Percentiles rank a stretch among this genome's conserved stretches.
Conservation (phyloP, 2,329 filamentous ascomycete genomes). For the Fusarium domesticum region DNA sequence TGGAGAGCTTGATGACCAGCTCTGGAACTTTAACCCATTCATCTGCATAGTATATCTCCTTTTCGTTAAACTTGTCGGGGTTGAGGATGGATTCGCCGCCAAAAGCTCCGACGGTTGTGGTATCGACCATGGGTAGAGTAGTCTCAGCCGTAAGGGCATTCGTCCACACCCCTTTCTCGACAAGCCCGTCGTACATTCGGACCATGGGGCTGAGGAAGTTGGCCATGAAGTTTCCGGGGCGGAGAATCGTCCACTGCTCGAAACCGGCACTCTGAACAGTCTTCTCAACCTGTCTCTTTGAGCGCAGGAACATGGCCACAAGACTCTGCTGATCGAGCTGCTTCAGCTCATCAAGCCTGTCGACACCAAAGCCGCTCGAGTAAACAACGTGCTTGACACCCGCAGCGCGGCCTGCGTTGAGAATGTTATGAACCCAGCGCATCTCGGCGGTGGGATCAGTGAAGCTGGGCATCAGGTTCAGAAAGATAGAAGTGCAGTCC, state of each 20-base stretch:
- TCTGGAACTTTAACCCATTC: constrained; percentile 38
- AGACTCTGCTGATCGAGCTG: constrained; percentile 29
- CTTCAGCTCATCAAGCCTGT: constrained; percentile 29
- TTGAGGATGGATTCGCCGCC: constrained; percentile 43
- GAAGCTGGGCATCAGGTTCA: constrained; percentile 35
- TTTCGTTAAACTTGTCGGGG: constrained; percentile 38
- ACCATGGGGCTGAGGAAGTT: constrained; percentile 47
- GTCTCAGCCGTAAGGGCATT: constrained; percentile 37
- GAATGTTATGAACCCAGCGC: constrained; percentile 30
- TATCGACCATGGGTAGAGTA: constrained; percentile 43
- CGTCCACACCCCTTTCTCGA: constrained; percentile 36
- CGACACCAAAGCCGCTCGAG: constrained; percentile 33
- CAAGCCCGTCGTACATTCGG: constrained; percentile 39
- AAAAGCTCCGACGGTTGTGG: constrained; percentile 47
- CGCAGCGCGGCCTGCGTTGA: constrained; percentile 37
- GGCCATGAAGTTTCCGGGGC: constrained; percentile 50
- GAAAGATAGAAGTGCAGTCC: constrained; percentile 34
- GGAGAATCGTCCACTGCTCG: constrained; percentile 46
- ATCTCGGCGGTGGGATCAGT: constrained; percentile 30
- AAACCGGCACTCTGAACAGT: constrained; percentile 37
- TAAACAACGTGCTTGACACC: constrained; percentile 39
- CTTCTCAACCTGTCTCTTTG: constrained; percentile 44
- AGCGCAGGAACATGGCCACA: constrained; percentile 31
- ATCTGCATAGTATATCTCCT: constrained; percentile 41
- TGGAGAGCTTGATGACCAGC: constrained; percentile 37